Base-by-base conservation (phyloP, 345 rosid species). In the Boechera stricta region DNA sequence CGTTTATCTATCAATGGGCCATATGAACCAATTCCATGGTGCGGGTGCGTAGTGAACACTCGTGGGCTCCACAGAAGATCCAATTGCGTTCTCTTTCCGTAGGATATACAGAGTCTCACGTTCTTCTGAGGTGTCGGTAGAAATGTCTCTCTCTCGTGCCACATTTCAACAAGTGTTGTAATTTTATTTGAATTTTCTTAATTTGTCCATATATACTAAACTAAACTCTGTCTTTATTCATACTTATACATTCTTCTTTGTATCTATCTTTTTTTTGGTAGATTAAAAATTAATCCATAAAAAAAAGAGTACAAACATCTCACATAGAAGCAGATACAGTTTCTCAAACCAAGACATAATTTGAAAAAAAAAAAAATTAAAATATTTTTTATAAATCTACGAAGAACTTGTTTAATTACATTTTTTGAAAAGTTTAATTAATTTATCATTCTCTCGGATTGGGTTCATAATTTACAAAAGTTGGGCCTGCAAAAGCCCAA, bases 101-200 rank as follows among this genome's bases (percentile, higher is more conserved):
- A 21, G 24, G 24, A 21, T 21, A 21, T 21, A 21, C 18, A 21
- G n/a, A 3, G 15, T 10, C 48, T 61, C 55, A 49, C 45, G 26
- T 18, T 11, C 16, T 65, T 47, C 49, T 35, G 35, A 62, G 58
- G 26, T 82, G 86, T 87, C 89, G 1, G 82, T 48, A 58, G 76
- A 70, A 36, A 3, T 49, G 55, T 49, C 54, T 16, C 24, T 21
- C 24, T 21, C 24, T 21, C 24, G 24, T 21, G 24, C 24, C 24
- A 21, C 24, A 21, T 21, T 21, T 21, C 1, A 1, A 21, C 24
- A 21, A 21, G 24, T 21, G 24, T 21, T 21, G 24, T 21, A 21
- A 21, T 21, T 21, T 21, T 21, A 21, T 21, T 21, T 21, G 24
- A 21, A 21, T 21, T 21, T 21, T 21, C 24, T 21, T 21, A 21